Evolutionary conservation across 2,329 filamentous ascomycete species (phyloP), one percentile per base, ranked within the genome.

Genomic region (Cladosporium sp.): DNA sequence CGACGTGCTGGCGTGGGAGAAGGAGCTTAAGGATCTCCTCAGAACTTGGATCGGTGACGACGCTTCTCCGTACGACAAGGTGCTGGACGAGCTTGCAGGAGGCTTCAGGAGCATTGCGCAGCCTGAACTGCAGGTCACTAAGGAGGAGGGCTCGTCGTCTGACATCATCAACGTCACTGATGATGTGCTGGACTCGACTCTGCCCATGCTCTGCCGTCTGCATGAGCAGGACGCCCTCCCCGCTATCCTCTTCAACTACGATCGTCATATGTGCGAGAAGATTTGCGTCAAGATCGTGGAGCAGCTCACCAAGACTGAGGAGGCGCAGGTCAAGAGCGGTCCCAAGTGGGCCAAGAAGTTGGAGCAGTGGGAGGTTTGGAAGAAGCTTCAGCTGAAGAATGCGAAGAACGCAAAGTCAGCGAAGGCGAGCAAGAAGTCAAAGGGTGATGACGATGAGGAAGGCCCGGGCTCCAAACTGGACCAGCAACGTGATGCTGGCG

Each of bases 191-290:
- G 58, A 61, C 18, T 78, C 75, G 8, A 81, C 78, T 3, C 68
- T 86, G 15, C 76, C 81, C 1, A 68, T 88, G 24, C 70, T 86
- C 0, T 74, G 71, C 13, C 76, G 82, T 27, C 72, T 90, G 1
- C 78, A 88, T 43, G 70, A 74, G 13, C 79, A 82, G 50, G 78
- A 80, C 50, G 85, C 84, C 0, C 73, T 92, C 1, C 88, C 87
- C 0, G 86, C 84, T 0, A 82, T 92, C 11, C 66, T 90, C 1
- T 92, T 92, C 73, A 88, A 88, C 62, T 92, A 88, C 58, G 84
- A 90, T 56, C 80, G 86, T 42, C 65, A 67, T 1, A 67, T 71
- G 24, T 91, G 88, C 59, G 86, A 89, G 64, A 64, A 66, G 8
- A 78, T 86, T 22, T 77, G 80, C 20, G 58, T 65, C 19, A 60